These are phyloP conservation scores for Glutinoglossum americanum DNA, from an alignment of 495 filamentous ascomycete genomes.

Conservation along the genomic window DNA sequence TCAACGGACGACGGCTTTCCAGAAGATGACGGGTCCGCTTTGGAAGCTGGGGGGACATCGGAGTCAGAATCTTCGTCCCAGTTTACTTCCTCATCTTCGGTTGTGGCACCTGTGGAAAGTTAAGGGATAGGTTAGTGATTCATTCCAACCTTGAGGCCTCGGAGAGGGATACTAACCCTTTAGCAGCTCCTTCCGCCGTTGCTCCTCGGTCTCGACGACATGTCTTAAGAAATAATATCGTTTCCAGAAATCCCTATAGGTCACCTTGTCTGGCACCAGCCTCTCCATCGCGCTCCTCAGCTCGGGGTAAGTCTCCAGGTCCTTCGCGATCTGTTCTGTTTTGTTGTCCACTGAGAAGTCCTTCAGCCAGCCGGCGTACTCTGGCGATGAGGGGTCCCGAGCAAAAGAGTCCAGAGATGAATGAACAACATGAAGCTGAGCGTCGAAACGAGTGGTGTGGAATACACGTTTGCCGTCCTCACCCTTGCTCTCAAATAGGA, in stretches of 20 bases:
- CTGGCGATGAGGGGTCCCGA: slow-evolving; percentile 51
- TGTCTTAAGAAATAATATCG: slow-evolving; percentile 90
- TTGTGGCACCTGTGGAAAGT: slow-evolving; percentile 24
- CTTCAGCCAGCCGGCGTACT: slow-evolving; percentile 55
- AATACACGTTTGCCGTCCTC: slow-evolving; percentile 74
- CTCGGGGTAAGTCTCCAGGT: slow-evolving; percentile 76
- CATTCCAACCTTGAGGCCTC: background rate
- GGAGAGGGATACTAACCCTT: slow-evolving; percentile 40
- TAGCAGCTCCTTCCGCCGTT: slow-evolving; percentile 68
- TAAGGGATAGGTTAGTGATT: slow-evolving; percentile 3
- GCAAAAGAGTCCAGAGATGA: slow-evolving; percentile 65
- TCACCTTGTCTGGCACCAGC: slow-evolving; percentile 71
- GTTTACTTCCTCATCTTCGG: slow-evolving; percentile 50
- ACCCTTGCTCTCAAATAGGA: slow-evolving; percentile 84
- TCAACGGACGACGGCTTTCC: slow-evolving; percentile 1
- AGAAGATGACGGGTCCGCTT: slow-evolving; percentile 21
- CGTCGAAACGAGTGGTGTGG: slow-evolving; percentile 84
- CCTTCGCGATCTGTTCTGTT: slow-evolving; percentile 63
- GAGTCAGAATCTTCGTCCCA: slow-evolving; percentile 71
- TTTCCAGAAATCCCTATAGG: slow-evolving; percentile 81
- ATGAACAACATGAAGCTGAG: slow-evolving; percentile 88
- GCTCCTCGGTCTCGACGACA: slow-evolving; percentile 89
- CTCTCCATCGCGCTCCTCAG: slow-evolving; percentile 84
- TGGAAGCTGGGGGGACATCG: slow-evolving; percentile 24
- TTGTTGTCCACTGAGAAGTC: slow-evolving; percentile 63